A percentile compares a stretch with the other conserved stretches of the same genome.
phyloP scores from a whole-genome alignment of 139 green algal genomes.

The Chlorella sp. region DNA sequence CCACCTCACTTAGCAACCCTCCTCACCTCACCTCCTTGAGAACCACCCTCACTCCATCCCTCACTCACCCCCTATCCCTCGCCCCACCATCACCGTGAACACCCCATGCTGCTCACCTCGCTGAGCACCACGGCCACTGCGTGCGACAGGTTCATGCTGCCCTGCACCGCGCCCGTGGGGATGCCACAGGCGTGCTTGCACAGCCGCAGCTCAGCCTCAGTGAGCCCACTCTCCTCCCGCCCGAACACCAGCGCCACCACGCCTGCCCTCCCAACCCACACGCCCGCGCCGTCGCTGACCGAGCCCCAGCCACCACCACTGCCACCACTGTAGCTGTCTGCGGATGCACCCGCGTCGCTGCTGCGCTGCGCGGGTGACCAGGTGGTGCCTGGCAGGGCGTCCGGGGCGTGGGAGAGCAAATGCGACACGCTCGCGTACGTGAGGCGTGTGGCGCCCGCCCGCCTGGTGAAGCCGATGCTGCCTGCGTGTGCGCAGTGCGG shows the following conservation, averaged over 20 bases:
- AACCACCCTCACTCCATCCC: no score
- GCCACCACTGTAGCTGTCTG: no score
- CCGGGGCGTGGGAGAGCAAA: constrained; percentile 22
- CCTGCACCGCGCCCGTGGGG: constrained; percentile 38
- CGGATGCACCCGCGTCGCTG: background rate
- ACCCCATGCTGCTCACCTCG: constrained; percentile 1
- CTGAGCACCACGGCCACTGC: constrained; percentile 42
- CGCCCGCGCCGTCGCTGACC: no score
- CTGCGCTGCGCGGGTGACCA: background rate
- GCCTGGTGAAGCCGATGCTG: constrained; percentile 52
- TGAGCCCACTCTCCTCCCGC: constrained; percentile 63
- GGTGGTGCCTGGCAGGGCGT: constrained; percentile 10
- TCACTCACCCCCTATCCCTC: no score
- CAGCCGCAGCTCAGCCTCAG: constrained; percentile 51
- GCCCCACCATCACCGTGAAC: no score
- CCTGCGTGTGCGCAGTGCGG: constrained; percentile 8
- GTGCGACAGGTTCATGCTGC: constrained; percentile 66
- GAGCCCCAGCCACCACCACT: no score
- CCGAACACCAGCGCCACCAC: constrained; percentile 68
- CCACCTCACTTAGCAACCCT: no score
- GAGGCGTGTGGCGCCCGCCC: constrained; percentile 33
- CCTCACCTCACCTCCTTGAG: no score
- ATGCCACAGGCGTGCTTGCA: constrained; percentile 67
- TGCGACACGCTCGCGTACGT: constrained; percentile 29
- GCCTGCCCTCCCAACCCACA: no score